Evolutionary conservation across 202 grass and related monocot species (phyloP), one percentile per base, ranked within the genome.

Genomic region (Eragrostis tef): DNA sequence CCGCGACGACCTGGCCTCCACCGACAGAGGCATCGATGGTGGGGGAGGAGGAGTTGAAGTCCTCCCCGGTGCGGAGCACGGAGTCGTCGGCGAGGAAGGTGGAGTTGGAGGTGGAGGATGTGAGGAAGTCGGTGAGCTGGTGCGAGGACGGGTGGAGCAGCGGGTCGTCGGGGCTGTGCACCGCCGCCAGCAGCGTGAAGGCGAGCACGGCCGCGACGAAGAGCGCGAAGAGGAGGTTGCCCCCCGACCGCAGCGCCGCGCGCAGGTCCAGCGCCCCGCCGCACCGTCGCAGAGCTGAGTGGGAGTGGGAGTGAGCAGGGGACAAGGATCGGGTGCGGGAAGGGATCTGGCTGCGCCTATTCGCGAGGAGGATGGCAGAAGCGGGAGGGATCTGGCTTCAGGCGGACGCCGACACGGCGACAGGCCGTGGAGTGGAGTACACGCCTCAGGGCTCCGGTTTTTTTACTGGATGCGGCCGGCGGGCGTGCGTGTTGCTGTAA

Each of bases 31-130:
- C 79, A 14, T 85, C 81, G 26, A 73, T 71, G 22, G 70, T 43
- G 80, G 67, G 10, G 36, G 91, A 80, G 5, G 85, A 85, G 64
- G 80, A 77, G 79, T 77, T 63, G 82, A 98, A 98, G 76, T 98
- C 94, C 79, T 98, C 94, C 17, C 94, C 94, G 21, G 94, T 98
- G 65, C 88, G 92, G 74, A 90, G 86, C 49, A 94, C 87, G 78
- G 94, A 90, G 79, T 81, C 79, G 52, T 91, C 87, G 58, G 92
- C 72, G 81, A 85, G 86, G 79, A 98, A 93, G 53, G 94, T 98
- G 71, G 92, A 90, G 84, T 89, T 98, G 84, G 92, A 98, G 10
- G 94, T 98, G 79, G 94, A 80, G 67, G 92, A 94, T 44, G 92
- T 93, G 67, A 98, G 92, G 84, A 94, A 98, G 19, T 90, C 88